A percentile compares a stretch with the other conserved stretches of the same genome.
Conservation (phyloP, 257 asterid genomes). For the Capsicum baccatum region DNA sequence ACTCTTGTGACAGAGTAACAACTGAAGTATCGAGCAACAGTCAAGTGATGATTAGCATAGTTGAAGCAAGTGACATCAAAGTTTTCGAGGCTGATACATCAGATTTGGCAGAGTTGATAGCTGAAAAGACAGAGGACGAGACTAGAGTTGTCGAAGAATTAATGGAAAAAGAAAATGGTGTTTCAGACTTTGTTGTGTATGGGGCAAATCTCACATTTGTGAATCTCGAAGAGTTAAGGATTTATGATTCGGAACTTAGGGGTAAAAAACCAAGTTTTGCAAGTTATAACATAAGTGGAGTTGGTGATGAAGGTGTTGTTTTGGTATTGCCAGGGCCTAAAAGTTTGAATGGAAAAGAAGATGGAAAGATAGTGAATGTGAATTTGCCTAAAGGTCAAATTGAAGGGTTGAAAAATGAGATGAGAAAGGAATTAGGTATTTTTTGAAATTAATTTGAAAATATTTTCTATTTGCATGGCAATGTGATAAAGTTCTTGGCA, state of each 20-base stretch:
- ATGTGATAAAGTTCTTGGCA: background rate
- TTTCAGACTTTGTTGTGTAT: slow-evolving; percentile 49
- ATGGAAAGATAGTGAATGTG: slow-evolving; percentile 56
- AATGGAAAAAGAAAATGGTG: slow-evolving; percentile 40
- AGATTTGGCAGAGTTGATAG: slow-evolving; percentile 47
- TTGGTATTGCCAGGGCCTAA: slow-evolving; percentile 50
- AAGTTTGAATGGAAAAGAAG: slow-evolving; percentile 31
- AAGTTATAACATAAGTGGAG: slow-evolving; percentile 51
- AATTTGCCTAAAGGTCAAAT: slow-evolving; percentile 52
- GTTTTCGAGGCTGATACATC: slow-evolving; percentile 36
- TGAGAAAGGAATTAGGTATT: slow-evolving; percentile 47
- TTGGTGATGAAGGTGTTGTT: slow-evolving; percentile 68
- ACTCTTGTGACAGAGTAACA: background rate
- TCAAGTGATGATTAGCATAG: slow-evolving; percentile 46
- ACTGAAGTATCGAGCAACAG: slow-evolving; percentile 35
- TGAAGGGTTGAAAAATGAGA: slow-evolving; percentile 48
- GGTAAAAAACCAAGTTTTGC: slow-evolving; percentile 54
- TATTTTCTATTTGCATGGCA: background rate
- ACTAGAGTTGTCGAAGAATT: slow-evolving; percentile 36
- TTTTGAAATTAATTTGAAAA: slow-evolving; percentile 17
- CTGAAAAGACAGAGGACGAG: slow-evolving; percentile 48
- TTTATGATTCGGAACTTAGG: slow-evolving; percentile 52
- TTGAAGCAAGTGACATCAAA: slow-evolving; percentile 38
- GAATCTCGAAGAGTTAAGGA: slow-evolving; percentile 50
- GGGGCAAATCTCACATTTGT: slow-evolving; percentile 73